Base-by-base conservation (phyloP, 306 rosid genomes). In the Trifolium pratense region DNA sequence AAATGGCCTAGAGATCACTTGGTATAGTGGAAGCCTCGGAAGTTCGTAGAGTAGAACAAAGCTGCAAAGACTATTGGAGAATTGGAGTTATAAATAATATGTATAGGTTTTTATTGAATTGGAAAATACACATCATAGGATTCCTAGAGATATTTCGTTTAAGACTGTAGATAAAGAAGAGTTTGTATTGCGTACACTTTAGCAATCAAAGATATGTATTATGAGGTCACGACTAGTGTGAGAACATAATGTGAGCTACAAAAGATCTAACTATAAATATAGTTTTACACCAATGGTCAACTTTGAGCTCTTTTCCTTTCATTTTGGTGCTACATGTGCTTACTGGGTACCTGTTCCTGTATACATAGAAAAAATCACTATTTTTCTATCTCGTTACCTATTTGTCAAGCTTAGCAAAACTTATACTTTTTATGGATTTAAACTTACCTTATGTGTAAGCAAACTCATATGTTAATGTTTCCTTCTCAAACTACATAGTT, bases 1-100 rank as follows among this genome's bases (percentile, higher is more conserved):
- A 59, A 73, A 32, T 8, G 17, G 9, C 42, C 37, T 71, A 58
- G 67, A 42, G 34, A 26, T 56, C 45, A 61, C 15, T 26, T 31
- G n/a, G 36, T 52, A 73, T 34, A 31, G 60, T 18, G 21, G 58
- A 42, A 58, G 48, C 55, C 43, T 57, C 1, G 20, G 9, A 40
- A 23, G 51, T 42, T 25, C 9, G 68, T 15, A 6, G 21, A 17
- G 18, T 39, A 59, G 20, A 43, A 57, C 0, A 21, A 46, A 73
- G n/a, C 25, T 29, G 25, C 70, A 34, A 34, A 34, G 45, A 9
- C 45, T 32, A 32, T 32, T 36, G 13, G 12, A 61, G 45, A 32
- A 32, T 61, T 32, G 15, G 42, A 36, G n/a, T n/a, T n/a, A n/a
- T n/a, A n/a, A 31, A 32, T 21, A 61, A 31, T 61, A 32, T 17